phyloP scores from a whole-genome alignment of 208 protist genomes.

The Trypanosoma conorhini region DNA sequence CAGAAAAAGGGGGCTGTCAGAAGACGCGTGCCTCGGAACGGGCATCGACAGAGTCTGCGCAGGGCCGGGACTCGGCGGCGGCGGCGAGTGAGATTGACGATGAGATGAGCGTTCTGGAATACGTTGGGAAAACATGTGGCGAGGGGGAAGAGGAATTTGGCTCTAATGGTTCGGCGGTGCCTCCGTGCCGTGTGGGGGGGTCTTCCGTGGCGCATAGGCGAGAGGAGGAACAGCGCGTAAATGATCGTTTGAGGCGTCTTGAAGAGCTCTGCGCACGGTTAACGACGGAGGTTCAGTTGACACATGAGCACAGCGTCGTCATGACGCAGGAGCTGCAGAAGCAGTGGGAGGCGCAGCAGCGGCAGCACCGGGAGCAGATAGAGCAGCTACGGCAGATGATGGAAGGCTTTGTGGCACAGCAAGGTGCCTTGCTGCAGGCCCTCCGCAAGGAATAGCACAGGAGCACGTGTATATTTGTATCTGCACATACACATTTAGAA shows the following conservation, averaged over 20 bases:
- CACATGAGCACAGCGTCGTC: constrained; percentile 29
- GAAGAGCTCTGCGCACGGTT: constrained; percentile 58
- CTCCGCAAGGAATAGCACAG: constrained; percentile 26
- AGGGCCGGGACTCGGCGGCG: background rate
- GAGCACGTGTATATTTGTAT: constrained; percentile 7
- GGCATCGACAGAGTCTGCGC: background rate
- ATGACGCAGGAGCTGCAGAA: constrained; percentile 33
- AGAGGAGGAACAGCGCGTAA: constrained; percentile 2
- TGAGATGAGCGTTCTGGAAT: constrained; percentile 33
- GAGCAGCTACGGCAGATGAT: constrained; percentile 47
- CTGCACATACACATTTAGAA: constrained; percentile 7
- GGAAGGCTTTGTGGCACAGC: constrained; percentile 44
- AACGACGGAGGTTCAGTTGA: constrained; percentile 37
- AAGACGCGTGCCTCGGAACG: background rate
- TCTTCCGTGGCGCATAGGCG: background rate
- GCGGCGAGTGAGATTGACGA: constrained; percentile 23
- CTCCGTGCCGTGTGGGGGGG: background rate
- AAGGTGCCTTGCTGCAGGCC: constrained; percentile 27
- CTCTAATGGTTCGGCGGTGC: background rate
- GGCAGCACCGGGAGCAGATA: constrained; percentile 38
- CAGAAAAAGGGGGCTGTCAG: background rate
- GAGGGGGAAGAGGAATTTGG: constrained; percentile 2
- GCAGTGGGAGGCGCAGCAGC: constrained; percentile 30
- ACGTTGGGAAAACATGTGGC: constrained; percentile 20
- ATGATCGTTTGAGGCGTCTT: constrained; percentile 52